Conservation (phyloP, 1,139 yeast genomes). For the Debaryomyces psychrophilus region DNA sequence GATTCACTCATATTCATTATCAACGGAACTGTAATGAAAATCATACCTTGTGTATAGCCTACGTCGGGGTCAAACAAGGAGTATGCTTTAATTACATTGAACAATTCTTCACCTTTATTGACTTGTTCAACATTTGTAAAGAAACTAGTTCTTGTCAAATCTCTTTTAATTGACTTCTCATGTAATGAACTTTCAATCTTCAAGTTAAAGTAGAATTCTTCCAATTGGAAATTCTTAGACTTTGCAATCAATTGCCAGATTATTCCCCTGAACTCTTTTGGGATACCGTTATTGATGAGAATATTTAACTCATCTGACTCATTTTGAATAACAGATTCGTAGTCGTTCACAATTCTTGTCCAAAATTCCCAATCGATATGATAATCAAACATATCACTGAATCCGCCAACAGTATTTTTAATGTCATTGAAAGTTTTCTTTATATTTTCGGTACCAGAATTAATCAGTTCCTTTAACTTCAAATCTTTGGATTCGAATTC, state of each 20-base stretch:
- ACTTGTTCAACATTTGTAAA: slow-evolving; percentile 62
- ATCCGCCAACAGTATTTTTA: slow-evolving; percentile 50
- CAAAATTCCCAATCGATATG: slow-evolving; percentile 83
- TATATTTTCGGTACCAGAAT: slow-evolving; percentile 62
- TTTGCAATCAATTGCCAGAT: slow-evolving; percentile 92
- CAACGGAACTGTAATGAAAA: slow-evolving; percentile 84
- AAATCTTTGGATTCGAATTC: slow-evolving; percentile 35
- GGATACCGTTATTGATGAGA: slow-evolving; percentile 76
- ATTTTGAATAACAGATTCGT: slow-evolving; percentile 62
- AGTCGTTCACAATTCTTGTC: slow-evolving; percentile 78
- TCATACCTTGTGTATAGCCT: slow-evolving; percentile 98
- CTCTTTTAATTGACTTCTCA: slow-evolving; percentile 79
- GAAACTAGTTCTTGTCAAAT: slow-evolving; percentile 82
- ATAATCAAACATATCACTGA: slow-evolving; percentile 41
- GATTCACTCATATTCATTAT: slow-evolving; percentile 79
- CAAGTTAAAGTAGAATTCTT: slow-evolving; percentile 65
- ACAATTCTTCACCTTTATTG: slow-evolving; percentile 59
- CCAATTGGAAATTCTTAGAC: slow-evolving; percentile 72
- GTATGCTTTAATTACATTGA: slow-evolving; percentile 79
- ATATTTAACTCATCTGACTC: slow-evolving; percentile 62
- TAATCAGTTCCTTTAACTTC: slow-evolving; percentile 50
- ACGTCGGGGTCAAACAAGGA: slow-evolving; percentile 87
- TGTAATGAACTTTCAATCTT: slow-evolving; percentile 59
- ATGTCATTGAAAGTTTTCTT: slow-evolving; percentile 64
- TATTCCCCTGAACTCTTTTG: slow-evolving; percentile 81